Evolutionary conservation across 306 rosid species (phyloP).

Genomic region (Fragaria vesca): DNA sequence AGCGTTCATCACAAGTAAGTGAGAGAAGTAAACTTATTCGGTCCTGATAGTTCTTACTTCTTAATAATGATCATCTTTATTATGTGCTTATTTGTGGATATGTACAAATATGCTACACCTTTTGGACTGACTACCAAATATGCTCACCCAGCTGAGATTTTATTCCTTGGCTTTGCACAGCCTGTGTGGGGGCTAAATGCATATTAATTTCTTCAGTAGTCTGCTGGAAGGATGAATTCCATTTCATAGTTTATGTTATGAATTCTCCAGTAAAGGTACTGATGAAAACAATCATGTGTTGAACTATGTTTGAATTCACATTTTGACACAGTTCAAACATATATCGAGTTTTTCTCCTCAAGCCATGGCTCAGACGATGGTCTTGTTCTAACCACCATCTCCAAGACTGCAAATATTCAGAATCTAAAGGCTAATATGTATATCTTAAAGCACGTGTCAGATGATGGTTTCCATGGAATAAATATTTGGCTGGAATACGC

Average conservation of each 20-base stretch:
- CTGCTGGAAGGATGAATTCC: conserved; percentile 38
- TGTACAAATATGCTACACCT: conserved; percentile 85
- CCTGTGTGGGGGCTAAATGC: conserved; percentile 15
- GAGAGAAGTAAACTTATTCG: conserved; percentile 9
- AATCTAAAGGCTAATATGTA: conserved; percentile 39
- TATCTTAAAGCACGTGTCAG: too few species aligned
- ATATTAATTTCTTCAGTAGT: neutral
- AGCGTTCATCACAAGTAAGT: conserved; percentile 96
- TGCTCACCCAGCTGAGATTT: conserved; percentile 97
- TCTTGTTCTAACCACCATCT: conserved; percentile 75
- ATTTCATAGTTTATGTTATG: conserved; percentile 54
- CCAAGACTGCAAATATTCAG: conserved; percentile 91
- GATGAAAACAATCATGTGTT: conserved; percentile 71
- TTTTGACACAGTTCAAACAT: conserved; percentile 54
- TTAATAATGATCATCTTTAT: conserved; percentile 21
- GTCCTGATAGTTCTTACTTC: conserved; percentile 8
- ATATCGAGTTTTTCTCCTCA: conserved; percentile 76
- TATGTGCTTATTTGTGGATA: conserved; percentile 14
- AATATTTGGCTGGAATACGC: too few species aligned
- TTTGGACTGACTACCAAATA: conserved; percentile 94
- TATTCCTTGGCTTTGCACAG: conserved; percentile 89
- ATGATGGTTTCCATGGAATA: too few species aligned
- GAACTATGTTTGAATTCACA: conserved; percentile 76
- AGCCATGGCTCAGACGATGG: conserved; percentile 89
- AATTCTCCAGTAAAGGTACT: conserved; percentile 61